Percentiles rank a stretch among this genome's conserved stretches.
These are phyloP conservation scores for Extremus antarcticus DNA, from an alignment of 495 filamentous ascomycete species.

Conservation along the genomic window DNA sequence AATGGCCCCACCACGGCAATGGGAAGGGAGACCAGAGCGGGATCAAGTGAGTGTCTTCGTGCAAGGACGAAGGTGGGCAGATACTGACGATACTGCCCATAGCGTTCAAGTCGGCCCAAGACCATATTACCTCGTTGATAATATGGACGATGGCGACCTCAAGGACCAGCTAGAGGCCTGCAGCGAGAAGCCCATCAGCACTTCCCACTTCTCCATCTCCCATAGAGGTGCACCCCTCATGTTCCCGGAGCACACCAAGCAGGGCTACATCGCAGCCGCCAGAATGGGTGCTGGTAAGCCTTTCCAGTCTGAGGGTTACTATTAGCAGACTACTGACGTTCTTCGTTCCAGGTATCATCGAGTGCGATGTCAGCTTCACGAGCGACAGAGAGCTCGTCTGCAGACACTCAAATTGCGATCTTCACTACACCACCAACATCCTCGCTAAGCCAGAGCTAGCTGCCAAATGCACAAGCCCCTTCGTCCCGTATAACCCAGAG, in stretches of 20 bases:
- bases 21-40: not conserved
- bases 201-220: constrained; percentile 41
- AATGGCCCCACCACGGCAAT: not conserved
- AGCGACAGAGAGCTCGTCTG: constrained; percentile 50
- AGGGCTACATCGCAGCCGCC: constrained; percentile 42
- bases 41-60: not conserved
- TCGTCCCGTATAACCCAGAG: constrained; percentile 37
- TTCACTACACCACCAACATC: constrained; percentile 56
- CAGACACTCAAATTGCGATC: constrained; percentile 51
- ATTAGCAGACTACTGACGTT: too few relatives aligned
- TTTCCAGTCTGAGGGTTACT: not conserved
- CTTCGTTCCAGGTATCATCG: constrained; percentile 33
- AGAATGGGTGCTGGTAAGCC: constrained; percentile 47
- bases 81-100: constrained; percentile 59
- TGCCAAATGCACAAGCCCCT: constrained; percentile 50
- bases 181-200: constrained; percentile 35
- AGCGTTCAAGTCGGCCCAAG: constrained; percentile 38
- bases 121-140: constrained; percentile 47
- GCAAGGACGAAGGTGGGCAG: not conserved
- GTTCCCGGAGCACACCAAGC: constrained; percentile 49
- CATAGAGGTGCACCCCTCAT: constrained; percentile 50
- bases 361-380: constrained; percentile 56
- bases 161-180: constrained; percentile 46
- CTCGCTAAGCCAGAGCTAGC: constrained; percentile 44
- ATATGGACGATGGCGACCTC: constrained; percentile 47